These are phyloP conservation scores for Artemisia tridentata DNA, from an alignment of 129 eudicot species.

Conservation along the genomic window DNA sequence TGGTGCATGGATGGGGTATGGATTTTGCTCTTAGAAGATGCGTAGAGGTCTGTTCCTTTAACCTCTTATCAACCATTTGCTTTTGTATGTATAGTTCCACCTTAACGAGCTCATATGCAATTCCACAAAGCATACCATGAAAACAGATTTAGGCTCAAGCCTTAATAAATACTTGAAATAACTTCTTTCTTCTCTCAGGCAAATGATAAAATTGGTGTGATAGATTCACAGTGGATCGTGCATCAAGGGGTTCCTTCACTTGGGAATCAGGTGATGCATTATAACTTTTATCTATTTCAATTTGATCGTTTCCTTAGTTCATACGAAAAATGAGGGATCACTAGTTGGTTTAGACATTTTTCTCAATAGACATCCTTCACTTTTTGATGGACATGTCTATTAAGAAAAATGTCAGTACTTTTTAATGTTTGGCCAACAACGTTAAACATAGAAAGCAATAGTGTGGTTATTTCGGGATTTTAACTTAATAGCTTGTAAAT, in stretches of 20 bases:
- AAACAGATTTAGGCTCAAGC: no score
- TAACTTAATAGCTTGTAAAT: background rate
- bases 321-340: no score
- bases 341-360: no score
- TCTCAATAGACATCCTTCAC: no score
- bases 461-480: background rate
- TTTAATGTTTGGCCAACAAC: no score
- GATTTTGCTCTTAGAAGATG: constrained; percentile 96
- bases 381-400: no score
- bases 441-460: no score
- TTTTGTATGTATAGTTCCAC: no score
- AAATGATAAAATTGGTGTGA: constrained; percentile 65
- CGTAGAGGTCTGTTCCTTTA: constrained; percentile 49
- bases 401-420: no score
- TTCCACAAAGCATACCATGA: no score
- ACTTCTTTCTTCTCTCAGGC: constrained; percentile 38
- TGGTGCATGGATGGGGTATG: constrained; percentile 99
- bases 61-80: background rate
- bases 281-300: background rate
- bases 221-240: constrained; percentile 68
- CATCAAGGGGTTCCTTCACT: constrained; percentile 58
- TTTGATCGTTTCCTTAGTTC: background rate
- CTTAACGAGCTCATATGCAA: no score
- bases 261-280: constrained; percentile 40
- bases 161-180: no score